Conservation (phyloP, 2,329 filamentous ascomycete genomes). For the Botrytis fragariae region DNA sequence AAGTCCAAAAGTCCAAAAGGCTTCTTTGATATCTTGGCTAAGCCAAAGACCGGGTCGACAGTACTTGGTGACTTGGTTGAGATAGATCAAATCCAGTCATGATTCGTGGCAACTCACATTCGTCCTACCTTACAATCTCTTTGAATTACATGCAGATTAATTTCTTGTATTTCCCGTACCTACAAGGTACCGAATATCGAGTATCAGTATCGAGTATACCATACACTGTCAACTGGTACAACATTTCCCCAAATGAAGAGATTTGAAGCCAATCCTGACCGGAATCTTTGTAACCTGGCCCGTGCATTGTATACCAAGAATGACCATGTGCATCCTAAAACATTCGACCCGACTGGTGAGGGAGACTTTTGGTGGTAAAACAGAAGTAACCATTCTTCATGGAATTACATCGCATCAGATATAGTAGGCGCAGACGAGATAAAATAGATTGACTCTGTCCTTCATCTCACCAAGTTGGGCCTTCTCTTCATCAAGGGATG, state of each 20-base stretch:
- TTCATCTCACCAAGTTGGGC: slow-evolving; percentile 2
- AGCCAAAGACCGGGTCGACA: slow-evolving; percentile 20
- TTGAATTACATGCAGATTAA: slow-evolving; percentile 3
- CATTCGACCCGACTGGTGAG: slow-evolving; percentile 17
- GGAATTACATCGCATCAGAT: slow-evolving; percentile 18
- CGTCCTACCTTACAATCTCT: background rate
- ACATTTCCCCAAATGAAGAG: background rate
- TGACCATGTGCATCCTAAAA: slow-evolving; percentile 10
- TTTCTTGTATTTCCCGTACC: slow-evolving; percentile 6
- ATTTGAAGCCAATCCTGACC: slow-evolving; percentile 8
- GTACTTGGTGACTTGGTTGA: slow-evolving; percentile 10
- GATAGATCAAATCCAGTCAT: background rate
- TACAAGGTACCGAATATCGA: background rate
- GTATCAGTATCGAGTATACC: background rate
- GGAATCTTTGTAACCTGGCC: slow-evolving; percentile 10
- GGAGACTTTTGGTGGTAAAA: slow-evolving; percentile 12
- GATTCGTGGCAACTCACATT: background rate
- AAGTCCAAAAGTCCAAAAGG: background rate
- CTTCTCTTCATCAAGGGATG: slow-evolving; percentile 6
- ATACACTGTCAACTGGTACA: background rate
- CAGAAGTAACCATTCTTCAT: background rate
- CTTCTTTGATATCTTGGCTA: slow-evolving; percentile 16
- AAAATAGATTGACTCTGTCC: background rate
- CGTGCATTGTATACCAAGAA: slow-evolving; percentile 7
- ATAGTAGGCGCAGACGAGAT: slow-evolving; percentile 19